Evolutionary conservation across 768 basidiomycete genomes (phyloP).

Genomic region (Clavaria fumosa): DNA sequence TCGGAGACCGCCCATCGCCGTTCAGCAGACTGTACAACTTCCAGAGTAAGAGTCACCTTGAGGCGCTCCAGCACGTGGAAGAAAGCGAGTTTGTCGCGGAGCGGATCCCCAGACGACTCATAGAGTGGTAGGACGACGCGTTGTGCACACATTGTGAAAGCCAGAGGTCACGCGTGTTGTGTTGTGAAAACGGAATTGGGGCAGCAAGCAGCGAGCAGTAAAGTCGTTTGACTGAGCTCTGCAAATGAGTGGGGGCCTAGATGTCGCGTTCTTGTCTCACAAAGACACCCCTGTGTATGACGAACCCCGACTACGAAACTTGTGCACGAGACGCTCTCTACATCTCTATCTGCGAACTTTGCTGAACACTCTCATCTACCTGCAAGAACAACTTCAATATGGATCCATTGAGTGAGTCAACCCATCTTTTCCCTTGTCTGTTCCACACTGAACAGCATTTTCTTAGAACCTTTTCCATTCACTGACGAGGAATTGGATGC

Average conservation of each 20-base stretch:
- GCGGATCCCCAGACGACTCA: constrained; percentile 31
- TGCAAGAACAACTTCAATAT: neutral
- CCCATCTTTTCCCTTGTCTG: neutral
- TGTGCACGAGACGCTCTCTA: too few relatives aligned
- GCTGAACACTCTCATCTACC: neutral
- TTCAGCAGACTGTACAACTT: neutral
- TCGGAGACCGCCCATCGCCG: neutral
- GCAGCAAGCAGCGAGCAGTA: too few relatives aligned
- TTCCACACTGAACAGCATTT: constrained; percentile 1
- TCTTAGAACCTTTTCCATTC: neutral
- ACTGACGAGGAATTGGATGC: constrained; percentile 1
- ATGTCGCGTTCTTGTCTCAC: too few relatives aligned
- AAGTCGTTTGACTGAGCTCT: too few relatives aligned
- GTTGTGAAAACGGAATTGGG: too few relatives aligned
- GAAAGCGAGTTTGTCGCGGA: constrained; percentile 68
- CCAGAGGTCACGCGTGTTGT: too few relatives aligned
- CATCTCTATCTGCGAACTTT: too few relatives aligned
- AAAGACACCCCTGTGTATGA: too few relatives aligned
- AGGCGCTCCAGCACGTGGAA: constrained; percentile 80
- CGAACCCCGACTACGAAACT: too few relatives aligned
- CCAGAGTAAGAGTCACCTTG: constrained; percentile 41
- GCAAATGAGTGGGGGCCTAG: too few relatives aligned
- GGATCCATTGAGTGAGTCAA: neutral
- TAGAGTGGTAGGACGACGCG: constrained; percentile 52
- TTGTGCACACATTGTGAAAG: too few relatives aligned